Percentiles rank a stretch among this genome's conserved stretches.
These are phyloP conservation scores for Heracleum sosnowskyi DNA, from an alignment of 129 eudicot genomes.

Conservation along the genomic window DNA sequence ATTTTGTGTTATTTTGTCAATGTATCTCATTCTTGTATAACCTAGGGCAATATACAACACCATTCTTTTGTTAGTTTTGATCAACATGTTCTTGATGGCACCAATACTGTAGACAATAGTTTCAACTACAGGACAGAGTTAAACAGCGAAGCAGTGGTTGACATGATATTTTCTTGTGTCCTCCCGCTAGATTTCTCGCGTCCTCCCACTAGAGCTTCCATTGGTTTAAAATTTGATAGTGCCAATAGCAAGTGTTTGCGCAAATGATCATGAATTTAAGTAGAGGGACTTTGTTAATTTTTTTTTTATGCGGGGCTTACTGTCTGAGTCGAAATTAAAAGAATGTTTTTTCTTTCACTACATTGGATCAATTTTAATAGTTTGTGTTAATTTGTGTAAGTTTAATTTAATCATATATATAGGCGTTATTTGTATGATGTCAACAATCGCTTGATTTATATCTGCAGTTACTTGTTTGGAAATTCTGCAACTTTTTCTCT, in stretches of 20 bases:
- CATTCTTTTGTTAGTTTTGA: neutral
- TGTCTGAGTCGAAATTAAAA: neutral
- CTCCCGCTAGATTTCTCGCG: neutral
- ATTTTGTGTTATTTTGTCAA: neutral
- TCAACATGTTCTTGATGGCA: neutral
- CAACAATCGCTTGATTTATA: neutral
- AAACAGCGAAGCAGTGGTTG: neutral
- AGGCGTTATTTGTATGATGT: neutral
- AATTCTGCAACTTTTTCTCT: conserved; percentile 1
- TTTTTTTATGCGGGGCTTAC: neutral
- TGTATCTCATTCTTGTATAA: neutral
- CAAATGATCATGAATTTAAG: neutral
- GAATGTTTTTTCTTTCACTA: neutral
- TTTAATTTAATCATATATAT: neutral
- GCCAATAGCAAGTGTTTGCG: neutral
- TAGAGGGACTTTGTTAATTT: neutral
- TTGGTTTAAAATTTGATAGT: neutral
- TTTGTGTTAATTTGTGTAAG: neutral
- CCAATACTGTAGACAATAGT: neutral
- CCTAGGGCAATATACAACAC: neutral
- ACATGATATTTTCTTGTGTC: neutral
- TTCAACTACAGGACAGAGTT: neutral
- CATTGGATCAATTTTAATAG: neutral
- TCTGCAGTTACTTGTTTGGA: conserved; percentile 6
- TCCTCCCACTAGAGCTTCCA: neutral